A percentile compares a stretch with the other conserved stretches of the same genome.
These are phyloP conservation scores for Mycena latifolia DNA, from an alignment of 768 basidiomycete genomes.

Conservation along the genomic window DNA sequence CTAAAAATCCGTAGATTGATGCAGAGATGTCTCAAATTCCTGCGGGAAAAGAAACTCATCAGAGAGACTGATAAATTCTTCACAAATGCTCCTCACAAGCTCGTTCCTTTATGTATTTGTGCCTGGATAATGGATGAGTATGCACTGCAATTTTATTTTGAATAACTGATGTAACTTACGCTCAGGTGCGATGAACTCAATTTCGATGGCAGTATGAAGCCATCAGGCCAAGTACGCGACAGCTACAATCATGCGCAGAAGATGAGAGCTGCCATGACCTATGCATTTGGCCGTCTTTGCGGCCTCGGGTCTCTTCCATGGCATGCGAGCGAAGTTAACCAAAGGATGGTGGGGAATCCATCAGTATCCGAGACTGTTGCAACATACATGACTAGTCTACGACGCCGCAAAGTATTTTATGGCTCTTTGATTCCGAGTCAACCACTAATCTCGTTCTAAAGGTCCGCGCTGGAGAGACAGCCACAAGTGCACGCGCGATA, in stretches of 20 bases:
- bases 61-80: neutral
- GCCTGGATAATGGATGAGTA: conserved; percentile 12
- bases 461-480: conserved; percentile 4
- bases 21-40: neutral
- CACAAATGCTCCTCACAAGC: neutral
- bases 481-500: conserved; percentile 13
- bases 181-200: neutral
- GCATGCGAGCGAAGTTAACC: conserved; percentile 27
- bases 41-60: neutral
- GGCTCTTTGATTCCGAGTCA: too few relatives aligned
- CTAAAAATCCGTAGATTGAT: neutral
- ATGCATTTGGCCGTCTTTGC: conserved; percentile 40
- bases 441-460: neutral
- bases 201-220: neutral
- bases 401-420: neutral
- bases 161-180: neutral
- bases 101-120: conserved; percentile 9
- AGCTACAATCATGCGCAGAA: neutral
- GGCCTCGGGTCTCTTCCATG: conserved; percentile 25
- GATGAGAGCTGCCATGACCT: conserved; percentile 44
- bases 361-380: conserved; percentile 33
- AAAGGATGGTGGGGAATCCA: conserved; percentile 3
- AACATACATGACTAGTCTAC: neutral
- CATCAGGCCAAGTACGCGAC: neutral
- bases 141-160: conserved; percentile 31